phyloP scores from a whole-genome alignment of 1,139 yeast genomes.

The Lizanozyma gosingica region DNA sequence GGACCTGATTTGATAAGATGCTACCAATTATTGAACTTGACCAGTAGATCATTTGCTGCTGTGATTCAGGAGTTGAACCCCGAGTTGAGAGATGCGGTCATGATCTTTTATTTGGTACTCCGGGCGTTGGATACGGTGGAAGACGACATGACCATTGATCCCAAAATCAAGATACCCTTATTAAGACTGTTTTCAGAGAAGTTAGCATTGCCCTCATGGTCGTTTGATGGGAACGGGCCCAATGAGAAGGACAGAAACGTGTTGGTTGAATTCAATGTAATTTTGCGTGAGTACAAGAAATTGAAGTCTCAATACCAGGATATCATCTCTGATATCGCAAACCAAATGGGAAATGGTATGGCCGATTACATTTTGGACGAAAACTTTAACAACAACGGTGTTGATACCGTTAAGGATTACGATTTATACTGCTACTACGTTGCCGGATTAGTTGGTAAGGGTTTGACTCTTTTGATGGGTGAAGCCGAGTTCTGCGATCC shows the following conservation, averaged over 20 bases:
- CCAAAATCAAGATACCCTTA: conserved; percentile 63
- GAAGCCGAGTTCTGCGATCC: conserved; percentile 57
- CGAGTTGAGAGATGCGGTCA: conserved; percentile 71
- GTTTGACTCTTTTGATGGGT: conserved; percentile 73
- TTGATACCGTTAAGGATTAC: conserved; percentile 69
- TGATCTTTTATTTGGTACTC: conserved; percentile 75
- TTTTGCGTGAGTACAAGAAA: conserved; percentile 63
- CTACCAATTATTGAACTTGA: conserved; percentile 53
- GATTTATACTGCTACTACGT: conserved; percentile 93
- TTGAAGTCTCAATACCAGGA: conserved; percentile 72
- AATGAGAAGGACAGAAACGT: conserved; percentile 77
- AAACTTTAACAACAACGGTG: conserved; percentile 70
- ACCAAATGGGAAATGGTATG: conserved; percentile 95
- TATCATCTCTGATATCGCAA: conserved; percentile 67
- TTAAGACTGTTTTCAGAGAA: conserved; percentile 61
- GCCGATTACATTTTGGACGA: conserved; percentile 84
- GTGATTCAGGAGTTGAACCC: conserved; percentile 91
- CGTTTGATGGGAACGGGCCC: conserved; percentile 65
- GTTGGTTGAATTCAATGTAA: conserved; percentile 61
- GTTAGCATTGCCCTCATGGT: conserved; percentile 63
- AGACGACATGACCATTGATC: conserved; percentile 86
- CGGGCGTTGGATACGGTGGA: conserved; percentile 95
- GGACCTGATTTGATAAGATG: conserved; percentile 48
- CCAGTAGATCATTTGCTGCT: conserved; percentile 89
- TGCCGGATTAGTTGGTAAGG: conserved; percentile 97